Evolutionary conservation across 805 yeast species (phyloP), one percentile per base, ranked within the genome.

Genomic region (Lipomyces sp.): DNA sequence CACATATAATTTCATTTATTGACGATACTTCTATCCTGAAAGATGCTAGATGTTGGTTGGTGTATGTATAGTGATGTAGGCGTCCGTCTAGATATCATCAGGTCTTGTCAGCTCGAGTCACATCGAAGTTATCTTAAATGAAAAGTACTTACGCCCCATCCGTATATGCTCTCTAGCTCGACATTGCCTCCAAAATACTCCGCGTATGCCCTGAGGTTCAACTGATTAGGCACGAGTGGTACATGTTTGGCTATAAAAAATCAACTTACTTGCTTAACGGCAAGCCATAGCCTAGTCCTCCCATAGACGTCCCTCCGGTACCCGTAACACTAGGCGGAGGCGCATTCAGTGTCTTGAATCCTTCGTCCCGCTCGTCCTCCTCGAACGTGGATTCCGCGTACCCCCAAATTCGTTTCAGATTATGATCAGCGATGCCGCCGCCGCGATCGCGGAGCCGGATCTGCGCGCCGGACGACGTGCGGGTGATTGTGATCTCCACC

Each of bases 281-380:
- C 48, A 91, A 68, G 0, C 98, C 98, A 65, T 88, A 91, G 0
- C 98, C 98, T 86, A 93, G 85, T 0, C 98, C 98, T 0, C 97
- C 96, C 32, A 91, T 78, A 21, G 76, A 75, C 39, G 74, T 73
- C 1, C 86, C 84, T 1, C 83, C 83, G 22, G 76, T 74, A 1
- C 89, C 90, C 2, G 59, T 55, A 14, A 55, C 57, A 19, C 59
- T 55, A 13, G 59, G 59, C 0, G 89, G 90, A 31, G 84, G 82
- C 26, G 78, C 78, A 61, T 84, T 84, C 49, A 82, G 68, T 0
- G 86, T 81, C n/a, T 65, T 51, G 66, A 74, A 59, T 58, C 73
- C 74, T 23, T 55, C 59, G 61, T 69, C 84, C 3, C 80, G 81
- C 51, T 80, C 84, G 19, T 74, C 73, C 4, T 68, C 66, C 42